Conservation (phyloP, 2,329 filamentous ascomycete genomes). For the Aaosphaeria arxii region DNA sequence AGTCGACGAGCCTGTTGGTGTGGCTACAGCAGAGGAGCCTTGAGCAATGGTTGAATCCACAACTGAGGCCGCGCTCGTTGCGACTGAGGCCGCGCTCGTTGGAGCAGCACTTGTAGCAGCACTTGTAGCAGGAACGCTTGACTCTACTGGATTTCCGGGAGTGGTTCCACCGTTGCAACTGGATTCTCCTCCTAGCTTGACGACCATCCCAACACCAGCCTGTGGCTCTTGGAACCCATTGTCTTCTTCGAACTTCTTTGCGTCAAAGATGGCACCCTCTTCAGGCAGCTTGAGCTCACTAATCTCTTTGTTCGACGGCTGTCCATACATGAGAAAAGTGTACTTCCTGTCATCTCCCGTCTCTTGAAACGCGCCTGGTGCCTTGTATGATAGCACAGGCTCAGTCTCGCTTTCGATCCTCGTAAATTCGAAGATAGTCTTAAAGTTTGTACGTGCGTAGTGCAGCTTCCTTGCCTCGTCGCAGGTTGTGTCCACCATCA, state of each 20-base stretch:
- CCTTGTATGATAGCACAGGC: constrained; percentile 23
- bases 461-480: constrained; percentile 25
- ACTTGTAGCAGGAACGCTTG: too few relatives aligned
- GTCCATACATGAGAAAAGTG: constrained; percentile 29
- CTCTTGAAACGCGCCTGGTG: constrained; percentile 29
- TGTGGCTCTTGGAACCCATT: constrained; percentile 24
- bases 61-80: too few relatives aligned
- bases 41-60: too few relatives aligned
- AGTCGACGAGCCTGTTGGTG: too few relatives aligned
- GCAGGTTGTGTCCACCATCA: constrained; percentile 33
- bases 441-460: constrained; percentile 30
- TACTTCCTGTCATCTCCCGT: constrained; percentile 29
- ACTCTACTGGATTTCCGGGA: too few relatives aligned
- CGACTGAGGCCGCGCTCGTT: too few relatives aligned
- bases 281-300: constrained; percentile 17
- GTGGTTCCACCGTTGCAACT: background rate
- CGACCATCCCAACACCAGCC: constrained; percentile 33
- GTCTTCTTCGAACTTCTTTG: constrained; percentile 24
- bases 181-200: constrained; percentile 21
- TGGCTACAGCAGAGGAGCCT: too few relatives aligned
- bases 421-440: constrained; percentile 18
- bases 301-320: constrained; percentile 12
- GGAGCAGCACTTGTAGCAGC: too few relatives aligned
- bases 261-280: constrained; percentile 23
- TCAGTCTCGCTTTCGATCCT: constrained; percentile 18